Conservation (phyloP, 768 basidiomycete species). For the Auricularia sp. region DNA sequence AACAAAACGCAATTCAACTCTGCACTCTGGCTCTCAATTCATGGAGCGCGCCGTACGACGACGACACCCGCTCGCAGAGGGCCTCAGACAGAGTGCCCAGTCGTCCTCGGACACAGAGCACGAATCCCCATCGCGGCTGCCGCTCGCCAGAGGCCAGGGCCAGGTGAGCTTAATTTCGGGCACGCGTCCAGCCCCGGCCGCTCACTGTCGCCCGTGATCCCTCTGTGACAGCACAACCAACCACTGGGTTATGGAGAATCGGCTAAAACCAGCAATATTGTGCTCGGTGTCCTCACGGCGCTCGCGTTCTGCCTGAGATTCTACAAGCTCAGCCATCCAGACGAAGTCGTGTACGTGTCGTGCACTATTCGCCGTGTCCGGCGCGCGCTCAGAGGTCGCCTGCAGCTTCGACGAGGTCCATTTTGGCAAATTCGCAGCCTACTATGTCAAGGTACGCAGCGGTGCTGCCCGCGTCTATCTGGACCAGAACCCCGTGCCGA, state of each 20-base stretch:
- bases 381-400: neutral
- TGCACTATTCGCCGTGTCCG: neutral
- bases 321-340: conserved; percentile 90
- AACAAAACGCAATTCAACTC: neutral
- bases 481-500: neutral
- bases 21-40: neutral
- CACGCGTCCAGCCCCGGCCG: neutral
- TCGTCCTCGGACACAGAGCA: conserved; percentile 1
- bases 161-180: neutral
- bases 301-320: conserved; percentile 79
- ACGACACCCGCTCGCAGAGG: neutral
- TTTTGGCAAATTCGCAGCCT: conserved; percentile 95
- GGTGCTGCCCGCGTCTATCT: neutral
- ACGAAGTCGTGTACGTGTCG: conserved; percentile 79
- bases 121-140: neutral
- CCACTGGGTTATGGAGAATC: conserved; percentile 3
- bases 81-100: neutral
- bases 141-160: neutral
- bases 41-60: neutral
- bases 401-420: conserved; percentile 93
- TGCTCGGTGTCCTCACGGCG: conserved; percentile 57
- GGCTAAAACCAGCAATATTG: conserved; percentile 36
- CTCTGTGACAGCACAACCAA: neutral
- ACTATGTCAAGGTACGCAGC: conserved; percentile 49
- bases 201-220: neutral